Evolutionary conservation across 768 basidiomycete species (phyloP).

Genomic region (Hypholoma fasciculare): DNA sequence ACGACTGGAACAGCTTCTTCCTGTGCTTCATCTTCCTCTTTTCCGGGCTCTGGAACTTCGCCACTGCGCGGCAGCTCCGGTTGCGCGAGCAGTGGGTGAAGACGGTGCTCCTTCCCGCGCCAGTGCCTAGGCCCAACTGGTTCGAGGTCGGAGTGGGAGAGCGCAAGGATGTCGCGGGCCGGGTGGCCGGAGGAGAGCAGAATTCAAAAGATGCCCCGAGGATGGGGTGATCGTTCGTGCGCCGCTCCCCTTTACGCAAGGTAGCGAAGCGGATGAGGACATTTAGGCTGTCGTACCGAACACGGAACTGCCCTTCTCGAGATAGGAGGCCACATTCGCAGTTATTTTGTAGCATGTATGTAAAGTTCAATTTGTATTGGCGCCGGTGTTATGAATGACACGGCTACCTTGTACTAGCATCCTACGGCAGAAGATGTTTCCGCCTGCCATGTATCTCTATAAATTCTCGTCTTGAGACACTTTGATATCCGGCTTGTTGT

Average conservation of each 20-base stretch:
- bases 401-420: neutral
- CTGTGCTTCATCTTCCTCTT: slow-evolving; percentile 17
- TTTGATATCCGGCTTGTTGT: no score
- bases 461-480: no score
- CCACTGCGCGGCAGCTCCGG: slow-evolving; percentile 17
- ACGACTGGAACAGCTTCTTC: slow-evolving; percentile 23
- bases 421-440: neutral
- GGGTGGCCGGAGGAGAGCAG: neutral
- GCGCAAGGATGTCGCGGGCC: neutral
- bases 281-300: no score
- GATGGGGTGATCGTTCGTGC: no score
- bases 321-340: no score
- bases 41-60: slow-evolving; percentile 20
- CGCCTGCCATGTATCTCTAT: no score
- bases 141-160: neutral
- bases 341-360: no score
- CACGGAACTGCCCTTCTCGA: no score
- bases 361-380: neutral
- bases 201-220: no score
- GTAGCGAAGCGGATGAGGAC: no score
- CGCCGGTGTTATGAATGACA: neutral
- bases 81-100: slow-evolving; percentile 12
- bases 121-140: neutral
- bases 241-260: no score
- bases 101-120: slow-evolving; percentile 4